These are phyloP conservation scores for Penicillium brasilianum DNA, from an alignment of 2,329 filamentous ascomycete genomes.

Conservation along the genomic window DNA sequence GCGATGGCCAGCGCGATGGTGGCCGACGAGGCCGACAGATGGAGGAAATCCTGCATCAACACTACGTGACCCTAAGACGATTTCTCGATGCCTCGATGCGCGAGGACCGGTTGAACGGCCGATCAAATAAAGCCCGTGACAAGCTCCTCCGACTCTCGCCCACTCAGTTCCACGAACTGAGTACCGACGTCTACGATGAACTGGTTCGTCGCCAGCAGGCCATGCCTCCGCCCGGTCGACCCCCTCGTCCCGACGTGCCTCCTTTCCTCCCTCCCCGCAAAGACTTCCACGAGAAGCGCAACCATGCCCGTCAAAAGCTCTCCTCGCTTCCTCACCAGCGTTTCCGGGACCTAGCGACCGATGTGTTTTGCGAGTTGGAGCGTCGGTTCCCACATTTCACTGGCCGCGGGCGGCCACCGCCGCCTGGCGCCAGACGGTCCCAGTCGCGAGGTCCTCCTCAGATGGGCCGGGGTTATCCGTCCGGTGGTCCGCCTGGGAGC, in stretches of 20 bases:
- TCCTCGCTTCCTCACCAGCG: conserved; percentile 84
- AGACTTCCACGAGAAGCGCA: conserved; percentile 93
- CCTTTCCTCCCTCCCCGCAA: conserved; percentile 81
- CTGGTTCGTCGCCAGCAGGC: conserved; percentile 81
- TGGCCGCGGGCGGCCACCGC: conserved; percentile 71
- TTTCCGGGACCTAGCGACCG: conserved; percentile 90
- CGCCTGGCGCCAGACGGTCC: conserved; percentile 49
- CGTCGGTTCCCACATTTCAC: conserved; percentile 84
- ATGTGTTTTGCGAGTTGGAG: conserved; percentile 95
- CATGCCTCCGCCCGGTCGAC: conserved; percentile 52
- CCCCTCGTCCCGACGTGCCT: conserved; percentile 59
- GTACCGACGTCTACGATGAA: conserved; percentile 97
- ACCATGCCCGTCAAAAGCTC: conserved; percentile 94
- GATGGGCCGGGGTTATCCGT: conserved; percentile 43
- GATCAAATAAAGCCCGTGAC: conserved; percentile 87
- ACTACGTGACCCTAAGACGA: conserved; percentile 78
- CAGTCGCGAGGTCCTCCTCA: conserved; percentile 45
- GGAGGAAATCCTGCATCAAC: conserved; percentile 76
- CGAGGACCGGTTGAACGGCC: conserved; percentile 74
- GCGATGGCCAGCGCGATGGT: conserved; percentile 61
- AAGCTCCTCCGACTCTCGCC: conserved; percentile 88
- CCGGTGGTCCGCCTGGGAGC: conserved; percentile 44
- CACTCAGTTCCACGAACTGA: conserved; percentile 95
- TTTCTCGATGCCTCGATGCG: conserved; percentile 73
- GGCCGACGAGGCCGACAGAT: conserved; percentile 60